Base-by-base conservation (phyloP, 2,329 filamentous ascomycete genomes). In the Penicillium polonicum region DNA sequence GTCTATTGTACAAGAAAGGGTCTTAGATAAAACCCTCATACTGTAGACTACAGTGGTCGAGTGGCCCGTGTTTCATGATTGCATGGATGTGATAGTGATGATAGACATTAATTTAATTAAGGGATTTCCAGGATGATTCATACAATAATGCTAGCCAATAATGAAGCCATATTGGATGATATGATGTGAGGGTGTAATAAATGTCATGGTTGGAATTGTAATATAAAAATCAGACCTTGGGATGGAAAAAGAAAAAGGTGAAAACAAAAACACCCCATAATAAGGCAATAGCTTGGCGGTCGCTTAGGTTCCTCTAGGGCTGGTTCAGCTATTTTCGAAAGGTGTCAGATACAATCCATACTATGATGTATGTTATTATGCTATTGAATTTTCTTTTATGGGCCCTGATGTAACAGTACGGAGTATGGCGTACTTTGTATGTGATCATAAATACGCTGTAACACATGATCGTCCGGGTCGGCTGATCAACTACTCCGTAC, bases 331-430 rank as follows among this genome's bases (percentile, higher is more conserved):
- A 33, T 42, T 42, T 42, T 42, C 13, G 2, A 21, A 9, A 17
- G 13, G 21, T 42, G 21, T 42, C 33, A 33, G 31, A 33, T 17
- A 35, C 33, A 35, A 35, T 21, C 21, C 21, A 21, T 21, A 21
- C 21, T 15, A 9, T 21, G 38, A 21, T 41, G 42, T 27, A 27
- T n/a, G 3, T 23, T 23, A 23, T 10, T 44, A 27, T 43, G n/a
- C 25, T 45, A 29, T 46, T 46, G 27, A 46, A 46, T 46, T 46
- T 15, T 46, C n/a, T 46, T 46, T 31, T 46, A 46, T 46, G 43
- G 43, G 15, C 43, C 43, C 27, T 31, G 19, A 15, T 43, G 41
- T 17, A 43, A 43, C 23, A 8, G 21, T 21, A 13, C 1, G 4
- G 7, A 6, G 19, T 23, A 17, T 19, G 19, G 35, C n/a, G 35